Percentiles rank a stretch among this genome's conserved stretches.
Conservation (phyloP, 768 basidiomycete species). For the Boletus reticulatus region DNA sequence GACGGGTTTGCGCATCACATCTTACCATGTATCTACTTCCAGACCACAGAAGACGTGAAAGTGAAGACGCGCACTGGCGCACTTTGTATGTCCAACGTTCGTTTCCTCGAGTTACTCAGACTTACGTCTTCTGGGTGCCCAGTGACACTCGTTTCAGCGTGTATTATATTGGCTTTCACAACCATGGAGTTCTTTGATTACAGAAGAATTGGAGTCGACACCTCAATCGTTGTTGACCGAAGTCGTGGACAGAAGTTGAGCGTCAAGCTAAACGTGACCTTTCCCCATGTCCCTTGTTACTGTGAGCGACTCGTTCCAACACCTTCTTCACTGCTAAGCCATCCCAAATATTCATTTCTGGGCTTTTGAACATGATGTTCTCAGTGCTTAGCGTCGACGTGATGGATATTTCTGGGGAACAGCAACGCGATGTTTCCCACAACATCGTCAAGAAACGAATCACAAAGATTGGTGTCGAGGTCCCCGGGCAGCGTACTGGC, state of each 20-base stretch:
- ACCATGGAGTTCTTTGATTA: conserved; percentile 97
- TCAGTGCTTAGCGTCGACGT: conserved; percentile 93
- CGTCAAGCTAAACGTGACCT: conserved; percentile 89
- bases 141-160: conserved; percentile 92
- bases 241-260: conserved; percentile 93
- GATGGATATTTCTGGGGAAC: conserved; percentile 98
- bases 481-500: conserved; percentile 52
- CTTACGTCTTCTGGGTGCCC: conserved; percentile 7
- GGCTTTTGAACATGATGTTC: background rate
- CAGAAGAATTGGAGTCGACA: conserved; percentile 79
- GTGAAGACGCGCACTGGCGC: conserved; percentile 96
- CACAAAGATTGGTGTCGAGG: conserved; percentile 51
- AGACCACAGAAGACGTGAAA: conserved; percentile 99
- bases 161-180: conserved; percentile 89
- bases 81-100: conserved; percentile 56
- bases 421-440: conserved; percentile 87
- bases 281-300: conserved; percentile 97
- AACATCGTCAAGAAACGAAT: conserved; percentile 85
- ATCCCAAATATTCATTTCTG: background rate
- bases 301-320: conserved; percentile 51
- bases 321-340: background rate
- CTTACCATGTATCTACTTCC: conserved; percentile 10
- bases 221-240: conserved; percentile 92
- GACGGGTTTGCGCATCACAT: conserved; percentile 3
- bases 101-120: background rate